phyloP scores from a whole-genome alignment of 2,329 filamentous ascomycete genomes.

The Talaromyces albobiverticillius region DNA sequence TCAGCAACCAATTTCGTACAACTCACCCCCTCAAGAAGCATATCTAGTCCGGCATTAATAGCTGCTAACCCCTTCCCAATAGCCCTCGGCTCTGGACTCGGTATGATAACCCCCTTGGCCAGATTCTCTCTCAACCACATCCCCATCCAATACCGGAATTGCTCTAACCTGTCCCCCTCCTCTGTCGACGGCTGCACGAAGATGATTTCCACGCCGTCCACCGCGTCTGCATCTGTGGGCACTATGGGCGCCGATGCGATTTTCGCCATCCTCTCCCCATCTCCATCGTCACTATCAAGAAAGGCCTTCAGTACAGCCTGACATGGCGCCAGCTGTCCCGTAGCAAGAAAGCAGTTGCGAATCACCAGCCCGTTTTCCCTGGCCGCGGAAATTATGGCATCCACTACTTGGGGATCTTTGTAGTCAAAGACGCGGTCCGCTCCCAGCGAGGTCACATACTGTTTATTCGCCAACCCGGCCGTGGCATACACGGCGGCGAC shows the following conservation, averaged over 20 bases:
- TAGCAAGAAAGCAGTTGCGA: constrained; percentile 43
- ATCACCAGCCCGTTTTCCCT: constrained; percentile 37
- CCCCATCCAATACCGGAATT: constrained; percentile 43
- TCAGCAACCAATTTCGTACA: constrained; percentile 45
- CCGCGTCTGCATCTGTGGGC: constrained; percentile 25
- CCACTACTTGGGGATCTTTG: constrained; percentile 24
- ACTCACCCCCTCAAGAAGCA: constrained; percentile 38
- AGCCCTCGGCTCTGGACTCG: constrained; percentile 39
- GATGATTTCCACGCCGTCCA: constrained; percentile 36
- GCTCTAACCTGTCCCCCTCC: constrained; percentile 32
- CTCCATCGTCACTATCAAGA: neutral
- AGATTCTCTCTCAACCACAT: constrained; percentile 36
- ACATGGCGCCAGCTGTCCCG: constrained; percentile 33
- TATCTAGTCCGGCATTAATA: constrained; percentile 40
- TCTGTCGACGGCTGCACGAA: constrained; percentile 38
- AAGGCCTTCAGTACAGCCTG: constrained; percentile 40
- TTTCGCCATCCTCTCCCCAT: constrained; percentile 21
- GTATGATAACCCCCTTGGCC: constrained; percentile 29
- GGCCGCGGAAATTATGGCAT: constrained; percentile 35
- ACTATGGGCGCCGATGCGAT: constrained; percentile 39
- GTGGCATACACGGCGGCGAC: constrained; percentile 44
- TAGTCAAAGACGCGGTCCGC: constrained; percentile 44
- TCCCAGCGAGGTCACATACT: constrained; percentile 30
- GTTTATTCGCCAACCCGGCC: constrained; percentile 31
- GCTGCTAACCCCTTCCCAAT: constrained; percentile 36